Evolutionary conservation across 2,329 filamentous ascomycete species (phyloP), one percentile per base, ranked within the genome.

Genomic region (Cladosporium phlei): DNA sequence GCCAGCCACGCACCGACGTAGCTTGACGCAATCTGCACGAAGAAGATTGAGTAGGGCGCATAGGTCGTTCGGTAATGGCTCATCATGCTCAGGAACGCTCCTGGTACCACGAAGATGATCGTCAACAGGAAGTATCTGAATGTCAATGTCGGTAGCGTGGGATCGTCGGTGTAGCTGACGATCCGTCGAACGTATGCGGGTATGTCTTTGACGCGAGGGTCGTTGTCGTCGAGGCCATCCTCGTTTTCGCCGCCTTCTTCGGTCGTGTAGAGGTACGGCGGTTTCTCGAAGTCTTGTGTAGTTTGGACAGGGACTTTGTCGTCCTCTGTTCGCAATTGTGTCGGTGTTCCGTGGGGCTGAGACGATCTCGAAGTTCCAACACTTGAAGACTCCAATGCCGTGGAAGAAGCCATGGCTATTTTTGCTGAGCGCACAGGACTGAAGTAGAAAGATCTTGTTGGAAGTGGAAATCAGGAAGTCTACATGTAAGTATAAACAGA

Each of bases 41-140:
- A 82, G 59, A 81, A 80, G 38, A 82, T 72, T 0, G 77, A 79
- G 56, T 80, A 82, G 0, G 74, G 73, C 1, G 76, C 75, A 33
- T 71, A 72, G 0, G 78, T 44, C 3, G 40, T 34, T 17, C 40
- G 40, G 40, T 34, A 82, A 38, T 72, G 68, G 50, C 71, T 73
- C 70, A 80, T 74, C 55, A 77, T 73, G 4, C 74, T 77, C 2
- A 82, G 58, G 52, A 81, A 77, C 2, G 78, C 78, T 2, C 78
- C 78, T 0, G 78, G 77, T 1, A 73, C 68, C 34, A 80, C 72
- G 54, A 80, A 80, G 14, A 81, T 50, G 46, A 77, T 59, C 4
- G 73, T 70, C 19, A 81, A 64, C 19, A 81, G 42, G 55, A 80
- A 78, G 55, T 79, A 82, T 20, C 78, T 74, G 52, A 82, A 81